Base-by-base conservation (phyloP, 768 basidiomycete genomes). In the Strobilomyces dryophilus region DNA sequence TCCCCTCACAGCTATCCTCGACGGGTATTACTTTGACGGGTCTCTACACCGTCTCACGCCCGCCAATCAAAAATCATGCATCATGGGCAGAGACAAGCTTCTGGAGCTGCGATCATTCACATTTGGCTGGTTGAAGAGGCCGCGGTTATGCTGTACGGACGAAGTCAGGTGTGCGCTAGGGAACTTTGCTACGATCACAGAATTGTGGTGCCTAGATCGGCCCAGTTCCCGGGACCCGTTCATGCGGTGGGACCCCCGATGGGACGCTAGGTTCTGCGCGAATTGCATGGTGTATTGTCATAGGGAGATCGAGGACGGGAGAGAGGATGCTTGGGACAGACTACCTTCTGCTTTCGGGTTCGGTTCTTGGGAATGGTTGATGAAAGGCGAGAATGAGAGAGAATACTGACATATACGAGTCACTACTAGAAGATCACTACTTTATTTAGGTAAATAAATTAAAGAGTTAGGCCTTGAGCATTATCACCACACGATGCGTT, bases 231-330 rank as follows among this genome's bases (percentile, higher is more conserved):
- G 62, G 21, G 59, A 63, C 6, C 62, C 62, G 1, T 64, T 64
- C 45, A 15, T 65, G n/a, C 54, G 59, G 11, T 64, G 62, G 62
- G 53, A 61, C 27, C 51, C 57, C 14, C 49, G 44, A 17, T 64
- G 62, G 62, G 62, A 64, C 45, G 15, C 49, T 2, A 45, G 62
- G 36, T 65, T 64, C 17, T 64, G 62, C 36, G 24, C 49, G 15
- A 51, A 47, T 8, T 64, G 62, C 27, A 55, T 46, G 54, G 21
- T 64, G 27, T 59, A 61, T 46, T 65, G 60, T 52, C 62, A 65
- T 1, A 51, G 62, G 45, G 60, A 65, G 47, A 65, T 65, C 10
- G 62, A 64, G 35, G 62, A 64, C 26, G 62, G 59, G 20, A 58
- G 62, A 43, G 63, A 65, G 36, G 63, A 64, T 12, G 62, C 60